Conservation (phyloP, 768 basidiomycete species). For the Auriscalpium vulgare region DNA sequence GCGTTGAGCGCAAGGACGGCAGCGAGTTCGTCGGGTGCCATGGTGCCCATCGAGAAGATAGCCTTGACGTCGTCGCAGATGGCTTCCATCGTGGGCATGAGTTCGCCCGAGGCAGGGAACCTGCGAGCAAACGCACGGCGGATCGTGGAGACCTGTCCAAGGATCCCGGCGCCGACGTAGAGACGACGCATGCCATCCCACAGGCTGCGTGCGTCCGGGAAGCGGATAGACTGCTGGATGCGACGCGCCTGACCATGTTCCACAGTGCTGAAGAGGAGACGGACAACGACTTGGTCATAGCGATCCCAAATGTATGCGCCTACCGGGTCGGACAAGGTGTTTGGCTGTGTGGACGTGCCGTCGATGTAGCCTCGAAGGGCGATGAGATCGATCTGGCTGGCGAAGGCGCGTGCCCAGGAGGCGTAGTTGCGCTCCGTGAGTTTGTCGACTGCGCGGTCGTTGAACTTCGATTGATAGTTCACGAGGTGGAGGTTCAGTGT, state of each 20-base stretch:
- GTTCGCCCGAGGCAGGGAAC: neutral
- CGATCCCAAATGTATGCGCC: neutral
- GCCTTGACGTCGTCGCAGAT: neutral
- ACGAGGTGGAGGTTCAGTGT: neutral
- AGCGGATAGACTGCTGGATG: neutral
- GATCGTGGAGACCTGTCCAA: neutral
- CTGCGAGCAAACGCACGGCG: neutral
- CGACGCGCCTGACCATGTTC: neutral
- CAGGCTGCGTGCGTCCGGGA: neutral
- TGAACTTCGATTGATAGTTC: neutral
- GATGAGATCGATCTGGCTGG: neutral
- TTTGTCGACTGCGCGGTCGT: neutral
- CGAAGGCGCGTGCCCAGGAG: neutral
- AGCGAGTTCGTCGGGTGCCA: neutral
- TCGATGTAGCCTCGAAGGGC: neutral
- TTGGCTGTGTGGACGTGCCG: neutral
- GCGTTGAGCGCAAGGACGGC: neutral
- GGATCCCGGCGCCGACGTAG: neutral
- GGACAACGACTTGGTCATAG: neutral
- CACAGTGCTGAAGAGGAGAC: neutral
- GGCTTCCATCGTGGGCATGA: neutral
- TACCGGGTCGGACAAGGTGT: neutral
- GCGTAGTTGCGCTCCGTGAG: neutral
- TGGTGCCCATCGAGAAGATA: neutral
- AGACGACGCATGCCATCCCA: neutral